phyloP scores from a whole-genome alignment of 2,329 filamentous ascomycete species.

The Fusarium agapanthi region DNA sequence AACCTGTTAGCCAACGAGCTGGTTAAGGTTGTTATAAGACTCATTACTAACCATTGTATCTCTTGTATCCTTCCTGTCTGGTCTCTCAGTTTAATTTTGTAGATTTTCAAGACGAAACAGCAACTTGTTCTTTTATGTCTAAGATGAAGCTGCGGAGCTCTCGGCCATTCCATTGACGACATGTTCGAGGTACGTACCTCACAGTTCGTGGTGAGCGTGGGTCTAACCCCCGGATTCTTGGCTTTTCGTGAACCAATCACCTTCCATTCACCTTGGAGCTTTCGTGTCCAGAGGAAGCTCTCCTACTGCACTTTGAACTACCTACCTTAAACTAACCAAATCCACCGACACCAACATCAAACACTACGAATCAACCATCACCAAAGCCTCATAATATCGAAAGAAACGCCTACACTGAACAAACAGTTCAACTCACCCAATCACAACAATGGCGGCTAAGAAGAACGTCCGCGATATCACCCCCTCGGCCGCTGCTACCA shows the following conservation, averaged over 20 bases:
- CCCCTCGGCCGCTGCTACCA: conserved; percentile 47
- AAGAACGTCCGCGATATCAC: conserved; percentile 50
- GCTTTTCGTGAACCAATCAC: conserved; percentile 45
- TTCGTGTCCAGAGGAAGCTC: conserved; percentile 49
- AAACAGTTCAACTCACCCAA: not conserved
- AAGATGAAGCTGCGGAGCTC: conserved; percentile 6
- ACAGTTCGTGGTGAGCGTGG: not conserved
- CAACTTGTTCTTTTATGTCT: not conserved
- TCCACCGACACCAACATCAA: conserved; percentile 14
- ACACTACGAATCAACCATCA: conserved; percentile 10
- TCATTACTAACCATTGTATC: conserved; percentile 15
- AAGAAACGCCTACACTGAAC: conserved; percentile 1
- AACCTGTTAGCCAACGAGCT: not conserved
- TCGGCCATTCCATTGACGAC: conserved; percentile 25
- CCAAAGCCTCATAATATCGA: conserved; percentile 4
- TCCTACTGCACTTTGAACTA: conserved; percentile 14
- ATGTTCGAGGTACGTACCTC: conserved; percentile 16
- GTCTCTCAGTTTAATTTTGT: not conserved
- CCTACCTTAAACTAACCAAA: conserved; percentile 9
- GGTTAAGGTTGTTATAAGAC: not conserved
- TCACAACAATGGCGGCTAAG: conserved; percentile 60
- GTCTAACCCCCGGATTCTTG: conserved; percentile 15
- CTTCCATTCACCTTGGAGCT: conserved; percentile 44
- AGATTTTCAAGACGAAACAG: not conserved
- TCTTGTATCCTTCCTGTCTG: not conserved